These are phyloP conservation scores for Russula olivacea DNA, from an alignment of 768 basidiomycete species.

Conservation along the genomic window DNA sequence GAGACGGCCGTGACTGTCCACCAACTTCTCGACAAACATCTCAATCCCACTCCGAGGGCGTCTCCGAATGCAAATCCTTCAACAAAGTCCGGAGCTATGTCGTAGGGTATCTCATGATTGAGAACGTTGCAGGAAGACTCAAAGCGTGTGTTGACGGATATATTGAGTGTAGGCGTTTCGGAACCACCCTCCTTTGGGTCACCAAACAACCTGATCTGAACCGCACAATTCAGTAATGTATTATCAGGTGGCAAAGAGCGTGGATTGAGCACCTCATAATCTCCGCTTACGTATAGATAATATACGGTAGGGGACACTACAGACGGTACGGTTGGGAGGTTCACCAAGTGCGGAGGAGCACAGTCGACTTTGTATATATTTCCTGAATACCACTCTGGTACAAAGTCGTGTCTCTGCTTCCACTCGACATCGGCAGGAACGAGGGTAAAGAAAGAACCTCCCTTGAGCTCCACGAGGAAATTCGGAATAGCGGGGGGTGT, in stretches of 20 bases:
- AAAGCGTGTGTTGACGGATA: conserved; percentile 43
- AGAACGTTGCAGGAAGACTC: conserved; percentile 33
- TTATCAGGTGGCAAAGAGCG: conserved; percentile 2
- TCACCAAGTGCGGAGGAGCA: conserved; percentile 44
- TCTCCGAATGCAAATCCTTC: conserved; percentile 72
- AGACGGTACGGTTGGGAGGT: conserved; percentile 45
- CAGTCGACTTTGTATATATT: conserved; percentile 74
- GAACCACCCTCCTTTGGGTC: conserved; percentile 47
- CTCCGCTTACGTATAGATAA: conserved; percentile 67
- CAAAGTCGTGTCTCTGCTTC: conserved; percentile 20
- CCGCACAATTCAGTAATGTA: conserved; percentile 3
- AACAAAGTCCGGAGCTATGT: conserved; percentile 62
- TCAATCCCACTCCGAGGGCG: conserved; percentile 58
- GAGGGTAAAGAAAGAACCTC: conserved; percentile 73
- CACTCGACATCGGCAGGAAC: conserved; percentile 37
- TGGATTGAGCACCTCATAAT: conserved; percentile 60
- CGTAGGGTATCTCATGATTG: conserved; percentile 44
- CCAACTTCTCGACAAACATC: conserved; percentile 42
- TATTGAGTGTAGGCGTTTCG: conserved; percentile 44
- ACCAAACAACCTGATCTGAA: conserved; percentile 77
- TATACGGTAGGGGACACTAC: conserved; percentile 45
- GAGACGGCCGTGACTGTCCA: conserved; percentile 43
- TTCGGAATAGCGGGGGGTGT: conserved; percentile 32
- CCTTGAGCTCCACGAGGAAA: conserved; percentile 55
- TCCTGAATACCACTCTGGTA: conserved; percentile 68